These are phyloP conservation scores for Alternaria brassicicola DNA, from an alignment of 2,329 filamentous ascomycete genomes.

Conservation along the genomic window DNA sequence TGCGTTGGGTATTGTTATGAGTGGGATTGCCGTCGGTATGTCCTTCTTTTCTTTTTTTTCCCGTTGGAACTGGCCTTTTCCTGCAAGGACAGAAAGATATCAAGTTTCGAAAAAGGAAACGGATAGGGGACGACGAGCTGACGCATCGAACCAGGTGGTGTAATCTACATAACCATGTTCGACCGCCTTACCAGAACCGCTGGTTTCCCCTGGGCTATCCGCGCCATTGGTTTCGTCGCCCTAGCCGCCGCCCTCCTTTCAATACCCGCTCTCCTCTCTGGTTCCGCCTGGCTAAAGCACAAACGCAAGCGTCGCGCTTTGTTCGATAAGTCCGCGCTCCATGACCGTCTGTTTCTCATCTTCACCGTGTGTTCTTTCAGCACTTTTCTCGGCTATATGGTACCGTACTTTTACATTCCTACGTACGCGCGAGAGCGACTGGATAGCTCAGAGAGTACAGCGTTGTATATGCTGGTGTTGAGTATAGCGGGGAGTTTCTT, in stretches of 20 bases:
- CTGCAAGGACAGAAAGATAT: background rate
- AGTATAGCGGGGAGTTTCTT: slow-evolving; percentile 46
- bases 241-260: slow-evolving; percentile 40
- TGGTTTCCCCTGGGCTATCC: slow-evolving; percentile 47
- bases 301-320: slow-evolving; percentile 40
- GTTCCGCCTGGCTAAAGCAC: slow-evolving; percentile 34
- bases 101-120: background rate
- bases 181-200: slow-evolving; percentile 32
- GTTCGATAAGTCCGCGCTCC: slow-evolving; percentile 43
- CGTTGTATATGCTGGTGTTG: slow-evolving; percentile 43
- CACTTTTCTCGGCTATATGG: slow-evolving; percentile 47
- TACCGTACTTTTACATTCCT: slow-evolving; percentile 49
- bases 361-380: slow-evolving; percentile 45
- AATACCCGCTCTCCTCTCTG: slow-evolving; percentile 44
- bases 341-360: slow-evolving; percentile 43
- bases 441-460: slow-evolving; percentile 37
- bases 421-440: slow-evolving; percentile 42
- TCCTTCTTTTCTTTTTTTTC: background rate
- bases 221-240: slow-evolving; percentile 44
- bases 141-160: slow-evolving; percentile 35
- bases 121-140: background rate
- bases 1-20: slow-evolving; percentile 47
- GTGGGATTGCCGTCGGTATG: slow-evolving; percentile 48
- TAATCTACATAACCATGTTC: slow-evolving; percentile 48
- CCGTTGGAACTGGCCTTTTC: background rate